phyloP scores from a whole-genome alignment of 257 asterid species.

The Handroanthus guayacan region DNA sequence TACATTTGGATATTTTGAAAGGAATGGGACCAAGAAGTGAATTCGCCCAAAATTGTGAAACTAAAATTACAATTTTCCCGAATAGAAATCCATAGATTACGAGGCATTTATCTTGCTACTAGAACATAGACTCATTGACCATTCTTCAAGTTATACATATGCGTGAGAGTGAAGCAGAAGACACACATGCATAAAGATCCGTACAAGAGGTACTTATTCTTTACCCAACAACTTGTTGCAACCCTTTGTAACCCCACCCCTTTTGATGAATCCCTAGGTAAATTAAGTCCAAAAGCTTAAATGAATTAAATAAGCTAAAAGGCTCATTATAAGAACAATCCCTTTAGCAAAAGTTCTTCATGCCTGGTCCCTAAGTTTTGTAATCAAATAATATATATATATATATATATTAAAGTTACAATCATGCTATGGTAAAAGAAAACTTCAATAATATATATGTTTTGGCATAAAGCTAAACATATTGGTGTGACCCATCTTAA shows the following conservation, averaged over 20 bases:
- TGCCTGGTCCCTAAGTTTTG: slow-evolving; percentile 36
- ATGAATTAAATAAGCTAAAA: slow-evolving; percentile 28
- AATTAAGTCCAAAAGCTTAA: slow-evolving; percentile 31
- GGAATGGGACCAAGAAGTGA: no score
- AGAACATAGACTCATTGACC: no score
- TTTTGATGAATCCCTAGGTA: slow-evolving; percentile 28
- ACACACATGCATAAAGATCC: slow-evolving; percentile 25
- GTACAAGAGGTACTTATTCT: slow-evolving; percentile 41
- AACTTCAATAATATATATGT: slow-evolving; percentile 44
- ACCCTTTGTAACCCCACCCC: slow-evolving; percentile 4
- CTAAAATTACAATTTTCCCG: no score
- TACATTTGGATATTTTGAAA: no score
- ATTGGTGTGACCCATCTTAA: slow-evolving; percentile 19
- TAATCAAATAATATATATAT: neutral
- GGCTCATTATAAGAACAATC: slow-evolving; percentile 45
- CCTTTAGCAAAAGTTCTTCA: slow-evolving; percentile 49
- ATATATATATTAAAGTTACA: slow-evolving; percentile 42
- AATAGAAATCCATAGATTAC: no score
- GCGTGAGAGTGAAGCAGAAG: neutral
- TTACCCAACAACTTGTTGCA: neutral
- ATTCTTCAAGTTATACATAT: neutral
- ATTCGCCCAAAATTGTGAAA: no score
- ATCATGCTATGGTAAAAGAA: slow-evolving; percentile 42
- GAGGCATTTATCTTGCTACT: no score
- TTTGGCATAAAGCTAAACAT: slow-evolving; percentile 39